Evolutionary conservation across 768 basidiomycete species (phyloP).

Genomic region (Boletus speciosus): DNA sequence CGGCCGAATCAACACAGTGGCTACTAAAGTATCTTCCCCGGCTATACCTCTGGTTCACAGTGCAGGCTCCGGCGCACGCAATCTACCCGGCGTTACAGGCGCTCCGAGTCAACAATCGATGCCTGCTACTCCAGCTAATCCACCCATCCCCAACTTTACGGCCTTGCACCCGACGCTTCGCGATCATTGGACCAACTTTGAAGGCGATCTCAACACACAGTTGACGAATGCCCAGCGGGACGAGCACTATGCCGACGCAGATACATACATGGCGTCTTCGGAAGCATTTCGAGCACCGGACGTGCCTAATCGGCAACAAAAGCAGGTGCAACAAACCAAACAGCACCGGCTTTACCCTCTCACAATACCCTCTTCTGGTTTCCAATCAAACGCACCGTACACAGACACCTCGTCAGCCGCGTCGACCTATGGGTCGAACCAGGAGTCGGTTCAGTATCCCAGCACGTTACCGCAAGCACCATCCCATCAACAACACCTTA

Average conservation of each 20-base stretch:
- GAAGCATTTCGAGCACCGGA: slow-evolving; percentile 4
- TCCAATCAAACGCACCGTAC: slow-evolving; percentile 6
- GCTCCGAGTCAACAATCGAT: slow-evolving; percentile 30
- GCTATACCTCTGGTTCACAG: slow-evolving; percentile 15
- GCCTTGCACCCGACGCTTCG: slow-evolving; percentile 55
- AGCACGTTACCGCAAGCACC: slow-evolving; percentile 5
- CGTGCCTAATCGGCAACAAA: neutral
- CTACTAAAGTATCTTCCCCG: slow-evolving; percentile 39
- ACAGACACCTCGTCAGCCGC: neutral
- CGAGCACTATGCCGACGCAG: slow-evolving; percentile 21
- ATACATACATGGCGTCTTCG: slow-evolving; percentile 9
- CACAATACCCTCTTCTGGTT: slow-evolving; percentile 19
- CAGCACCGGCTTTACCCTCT: slow-evolving; percentile 24
- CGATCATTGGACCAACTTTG: slow-evolving; percentile 53
- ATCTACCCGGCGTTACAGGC: slow-evolving; percentile 13
- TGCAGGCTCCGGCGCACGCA: neutral
- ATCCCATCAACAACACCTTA: neutral
- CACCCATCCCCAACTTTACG: slow-evolving; percentile 33
- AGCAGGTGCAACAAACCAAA: slow-evolving; percentile 16
- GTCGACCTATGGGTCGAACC: slow-evolving; percentile 5
- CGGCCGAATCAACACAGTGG: slow-evolving; percentile 66
- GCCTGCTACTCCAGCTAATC: slow-evolving; percentile 28
- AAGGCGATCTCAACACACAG: slow-evolving; percentile 50
- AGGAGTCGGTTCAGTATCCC: slow-evolving; percentile 2
- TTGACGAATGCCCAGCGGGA: slow-evolving; percentile 38